A percentile compares a stretch with the other conserved stretches of the same genome.
Evolutionary conservation across 164 flowering plant species (phyloP).

Genomic region (Sextonia rubra): DNA sequence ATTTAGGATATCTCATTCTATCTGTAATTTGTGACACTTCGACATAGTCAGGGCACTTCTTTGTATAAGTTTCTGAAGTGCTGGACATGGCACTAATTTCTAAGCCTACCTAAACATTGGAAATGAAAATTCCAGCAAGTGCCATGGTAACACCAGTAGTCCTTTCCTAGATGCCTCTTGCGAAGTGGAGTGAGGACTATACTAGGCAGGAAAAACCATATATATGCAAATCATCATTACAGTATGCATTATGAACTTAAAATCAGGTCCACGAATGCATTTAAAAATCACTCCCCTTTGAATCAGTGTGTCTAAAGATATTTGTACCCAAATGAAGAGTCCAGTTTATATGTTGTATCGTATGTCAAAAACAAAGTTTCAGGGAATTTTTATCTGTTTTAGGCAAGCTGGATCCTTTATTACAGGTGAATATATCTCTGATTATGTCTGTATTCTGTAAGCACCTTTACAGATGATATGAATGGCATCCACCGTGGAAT

Average conservation of each 20-base stretch:
- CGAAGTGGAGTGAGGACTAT: neutral
- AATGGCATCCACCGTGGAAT: conserved; percentile 95
- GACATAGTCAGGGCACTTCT: too few species aligned
- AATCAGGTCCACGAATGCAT: neutral
- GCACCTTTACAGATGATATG: conserved; percentile 90
- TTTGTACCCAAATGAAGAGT: neutral
- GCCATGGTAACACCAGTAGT: too few species aligned
- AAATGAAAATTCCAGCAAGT: too few species aligned
- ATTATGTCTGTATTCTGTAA: neutral
- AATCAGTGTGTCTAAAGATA: neutral
- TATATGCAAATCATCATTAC: neutral
- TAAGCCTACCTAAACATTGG: too few species aligned
- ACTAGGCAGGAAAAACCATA: neutral
- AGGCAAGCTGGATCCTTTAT: neutral
- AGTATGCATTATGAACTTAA: neutral
- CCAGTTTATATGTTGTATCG: neutral
- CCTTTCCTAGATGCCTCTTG: too few species aligned
- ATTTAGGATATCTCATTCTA: too few species aligned
- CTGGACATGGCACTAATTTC: too few species aligned
- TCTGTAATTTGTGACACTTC: too few species aligned
- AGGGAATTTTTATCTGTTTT: neutral
- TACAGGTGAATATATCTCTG: neutral
- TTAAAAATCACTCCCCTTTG: neutral
- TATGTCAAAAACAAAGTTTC: neutral
- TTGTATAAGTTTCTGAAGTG: too few species aligned